A percentile compares a stretch with the other conserved stretches of the same genome.
Conservation (phyloP, 805 yeast species). For the Spathaspora boniae region DNA sequence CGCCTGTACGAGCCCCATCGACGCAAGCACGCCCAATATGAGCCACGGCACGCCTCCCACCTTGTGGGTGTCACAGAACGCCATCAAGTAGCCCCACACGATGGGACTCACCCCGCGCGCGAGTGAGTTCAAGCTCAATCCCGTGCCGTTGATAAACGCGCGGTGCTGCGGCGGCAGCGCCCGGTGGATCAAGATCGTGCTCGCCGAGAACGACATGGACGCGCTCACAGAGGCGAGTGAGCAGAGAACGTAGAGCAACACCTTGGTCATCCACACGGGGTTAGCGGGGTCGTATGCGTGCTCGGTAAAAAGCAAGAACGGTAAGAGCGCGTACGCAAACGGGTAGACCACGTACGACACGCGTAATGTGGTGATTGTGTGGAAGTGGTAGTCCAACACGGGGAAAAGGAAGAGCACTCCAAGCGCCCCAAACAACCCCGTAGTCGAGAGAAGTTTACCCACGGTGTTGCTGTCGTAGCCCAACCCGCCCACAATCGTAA, state of each 20-base stretch:
- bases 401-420: constrained; percentile 52
- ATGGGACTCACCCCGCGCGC: constrained; percentile 59
- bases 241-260: constrained; percentile 25
- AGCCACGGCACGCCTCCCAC: constrained; percentile 32
- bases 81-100: constrained; percentile 47
- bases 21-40: constrained; percentile 21
- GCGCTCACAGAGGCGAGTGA: constrained; percentile 31
- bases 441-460: constrained; percentile 48
- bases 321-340: constrained; percentile 41
- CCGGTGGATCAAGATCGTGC: constrained; percentile 51
- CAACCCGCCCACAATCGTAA: constrained; percentile 49
- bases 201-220: constrained; percentile 51
- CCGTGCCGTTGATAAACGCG: constrained; percentile 57
- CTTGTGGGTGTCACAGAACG: constrained; percentile 22
- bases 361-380: constrained; percentile 44
- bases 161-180: constrained; percentile 51
- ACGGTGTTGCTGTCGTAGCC: constrained; percentile 45
- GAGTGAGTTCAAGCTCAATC: constrained; percentile 49
- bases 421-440: constrained; percentile 53
- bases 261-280: constrained; percentile 18
- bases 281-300: constrained; percentile 26
- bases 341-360: constrained; percentile 41
- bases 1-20: constrained; percentile 17
- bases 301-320: constrained; percentile 45
- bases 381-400: constrained; percentile 44